These are phyloP conservation scores for Aspergillus homomorphus DNA, from an alignment of 495 filamentous ascomycete species.

Conservation along the genomic window DNA sequence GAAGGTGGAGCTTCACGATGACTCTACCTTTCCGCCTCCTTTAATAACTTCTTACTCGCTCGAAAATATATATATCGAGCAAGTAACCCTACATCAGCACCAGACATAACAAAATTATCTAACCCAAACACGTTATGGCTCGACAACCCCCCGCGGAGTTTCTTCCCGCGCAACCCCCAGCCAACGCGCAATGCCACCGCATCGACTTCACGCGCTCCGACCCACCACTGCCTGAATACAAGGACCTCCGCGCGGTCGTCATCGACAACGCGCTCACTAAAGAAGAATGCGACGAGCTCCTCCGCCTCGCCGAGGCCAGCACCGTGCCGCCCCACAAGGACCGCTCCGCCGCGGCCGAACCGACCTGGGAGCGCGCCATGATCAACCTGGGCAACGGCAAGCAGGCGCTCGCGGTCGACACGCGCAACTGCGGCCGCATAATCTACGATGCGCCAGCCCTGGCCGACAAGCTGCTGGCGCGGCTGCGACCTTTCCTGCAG, in stretches of 20 bases:
- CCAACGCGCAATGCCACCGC: conserved; percentile 22
- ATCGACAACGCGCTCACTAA: conserved; percentile 63
- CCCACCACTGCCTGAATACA: conserved; percentile 52
- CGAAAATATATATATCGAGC: neutral
- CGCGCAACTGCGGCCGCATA: conserved; percentile 69
- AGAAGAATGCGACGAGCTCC: conserved; percentile 56
- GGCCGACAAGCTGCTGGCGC: conserved; percentile 57
- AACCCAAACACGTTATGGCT: neutral
- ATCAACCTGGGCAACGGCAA: conserved; percentile 65
- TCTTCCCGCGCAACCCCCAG: conserved; percentile 22
- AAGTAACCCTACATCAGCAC: no score
- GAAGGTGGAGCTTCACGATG: neutral
- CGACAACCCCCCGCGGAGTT: neutral
- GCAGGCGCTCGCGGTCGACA: conserved; percentile 53
- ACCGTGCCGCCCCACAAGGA: conserved; percentile 9
- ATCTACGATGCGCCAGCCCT: conserved; percentile 66
- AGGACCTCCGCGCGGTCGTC: conserved; percentile 54
- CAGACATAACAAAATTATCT: no score
- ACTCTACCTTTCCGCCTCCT: no score
- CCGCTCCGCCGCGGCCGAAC: conserved; percentile 9
- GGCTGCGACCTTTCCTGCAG: conserved; percentile 50
- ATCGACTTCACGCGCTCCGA: conserved; percentile 53
- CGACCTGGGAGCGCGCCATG: conserved; percentile 37
- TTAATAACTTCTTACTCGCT: no score
- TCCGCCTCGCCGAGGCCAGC: conserved; percentile 53